Percentiles rank a stretch among this genome's conserved stretches.
These are phyloP conservation scores for Neofusicoccum sp. DNA, from an alignment of 2,329 filamentous ascomycete genomes.

Conservation along the genomic window DNA sequence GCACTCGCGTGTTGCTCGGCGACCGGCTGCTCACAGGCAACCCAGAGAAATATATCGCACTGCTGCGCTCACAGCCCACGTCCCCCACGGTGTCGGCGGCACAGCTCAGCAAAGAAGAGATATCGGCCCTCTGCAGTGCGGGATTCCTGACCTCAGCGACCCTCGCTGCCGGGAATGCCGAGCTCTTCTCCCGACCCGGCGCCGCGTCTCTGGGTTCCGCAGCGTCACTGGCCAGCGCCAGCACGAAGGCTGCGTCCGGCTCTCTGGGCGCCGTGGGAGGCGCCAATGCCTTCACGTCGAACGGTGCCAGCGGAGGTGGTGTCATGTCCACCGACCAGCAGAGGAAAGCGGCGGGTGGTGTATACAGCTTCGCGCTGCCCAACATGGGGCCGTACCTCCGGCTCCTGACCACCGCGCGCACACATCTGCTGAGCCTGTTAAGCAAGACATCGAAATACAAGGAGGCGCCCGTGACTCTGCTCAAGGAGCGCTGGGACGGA, in stretches of 20 bases:
- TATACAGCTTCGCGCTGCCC: constrained; percentile 61
- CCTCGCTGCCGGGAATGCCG: constrained; percentile 40
- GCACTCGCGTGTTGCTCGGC: not conserved
- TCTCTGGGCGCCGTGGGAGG: constrained; percentile 71
- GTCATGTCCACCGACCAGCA: constrained; percentile 15
- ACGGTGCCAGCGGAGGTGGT: constrained; percentile 53
- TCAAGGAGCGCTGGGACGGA: constrained; percentile 73
- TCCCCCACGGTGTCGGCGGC: constrained; percentile 45
- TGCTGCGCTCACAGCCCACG: constrained; percentile 57
- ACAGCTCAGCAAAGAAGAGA: constrained; percentile 50
- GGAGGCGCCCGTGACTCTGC: constrained; percentile 63
- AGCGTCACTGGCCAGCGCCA: constrained; percentile 63
- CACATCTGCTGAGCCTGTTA: constrained; percentile 63
- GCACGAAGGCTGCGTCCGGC: constrained; percentile 67
- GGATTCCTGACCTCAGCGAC: constrained; percentile 66
- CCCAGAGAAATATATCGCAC: constrained; percentile 52
- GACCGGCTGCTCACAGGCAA: not conserved
- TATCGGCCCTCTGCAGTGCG: constrained; percentile 62
- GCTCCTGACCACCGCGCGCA: constrained; percentile 62
- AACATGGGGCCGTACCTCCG: constrained; percentile 69
- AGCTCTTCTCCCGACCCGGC: constrained; percentile 47
- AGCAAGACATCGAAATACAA: constrained; percentile 59
- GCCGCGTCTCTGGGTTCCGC: constrained; percentile 52
- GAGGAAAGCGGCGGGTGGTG: not conserved
- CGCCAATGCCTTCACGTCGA: constrained; percentile 63